Conservation (phyloP, 345 rosid species). For the Eucalyptus erythrocorys region DNA sequence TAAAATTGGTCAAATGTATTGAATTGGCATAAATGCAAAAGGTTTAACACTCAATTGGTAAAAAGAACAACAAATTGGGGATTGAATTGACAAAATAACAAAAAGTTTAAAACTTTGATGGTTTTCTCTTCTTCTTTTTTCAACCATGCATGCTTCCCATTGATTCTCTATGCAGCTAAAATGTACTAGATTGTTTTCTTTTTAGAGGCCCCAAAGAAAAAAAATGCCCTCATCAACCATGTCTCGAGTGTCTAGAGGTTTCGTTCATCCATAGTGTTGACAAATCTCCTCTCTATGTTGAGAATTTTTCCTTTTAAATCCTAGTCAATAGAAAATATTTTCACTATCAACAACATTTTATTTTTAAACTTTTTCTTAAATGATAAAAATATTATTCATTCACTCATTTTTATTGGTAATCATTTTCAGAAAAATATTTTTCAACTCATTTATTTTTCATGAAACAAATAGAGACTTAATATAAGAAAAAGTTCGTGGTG, state of each 20-base stretch:
- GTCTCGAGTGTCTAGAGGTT: not conserved
- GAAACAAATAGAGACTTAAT: not conserved
- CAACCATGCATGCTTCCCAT: not conserved
- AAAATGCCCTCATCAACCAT: not conserved
- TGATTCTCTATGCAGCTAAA: not conserved
- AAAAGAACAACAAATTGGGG: too few species aligned
- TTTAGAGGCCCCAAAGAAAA: not conserved
- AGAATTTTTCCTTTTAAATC: not conserved
- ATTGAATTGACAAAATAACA: too few species aligned
- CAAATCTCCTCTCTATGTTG: not conserved
- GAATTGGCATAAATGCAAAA: too few species aligned
- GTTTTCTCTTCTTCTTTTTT: not conserved
- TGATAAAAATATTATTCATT: not conserved
- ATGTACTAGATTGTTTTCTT: not conserved
- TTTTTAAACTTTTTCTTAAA: not conserved
- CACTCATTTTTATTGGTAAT: not conserved
- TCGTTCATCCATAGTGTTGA: not conserved
- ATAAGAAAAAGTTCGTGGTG: not conserved
- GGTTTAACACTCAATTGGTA: too few species aligned
- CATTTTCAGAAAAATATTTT: not conserved
- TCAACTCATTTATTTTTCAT: too few species aligned
- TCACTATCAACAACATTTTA: not conserved
- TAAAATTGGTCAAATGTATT: too few species aligned
- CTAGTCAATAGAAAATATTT: not conserved
- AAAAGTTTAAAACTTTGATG: too few species aligned